Conservation (phyloP, 2,329 filamentous ascomycete species). For the Monilinia vaccinii-corymbosi region DNA sequence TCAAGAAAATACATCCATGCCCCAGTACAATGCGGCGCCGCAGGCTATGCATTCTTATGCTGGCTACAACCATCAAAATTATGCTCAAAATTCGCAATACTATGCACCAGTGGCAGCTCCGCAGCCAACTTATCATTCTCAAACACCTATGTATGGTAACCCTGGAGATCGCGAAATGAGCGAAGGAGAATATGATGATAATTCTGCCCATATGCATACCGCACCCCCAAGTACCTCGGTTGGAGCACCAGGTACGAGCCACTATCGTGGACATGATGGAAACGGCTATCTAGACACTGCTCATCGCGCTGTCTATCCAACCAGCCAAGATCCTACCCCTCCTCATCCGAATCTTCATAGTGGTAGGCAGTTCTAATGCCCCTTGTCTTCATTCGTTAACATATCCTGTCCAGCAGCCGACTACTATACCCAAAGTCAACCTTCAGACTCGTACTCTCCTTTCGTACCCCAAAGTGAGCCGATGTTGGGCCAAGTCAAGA, state of each 20-base stretch:
- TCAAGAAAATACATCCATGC: constrained; percentile 23
- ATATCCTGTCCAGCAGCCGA: not conserved
- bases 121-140: constrained; percentile 3
- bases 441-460: constrained; percentile 25
- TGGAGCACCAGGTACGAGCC: constrained; percentile 14
- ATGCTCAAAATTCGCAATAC: constrained; percentile 17
- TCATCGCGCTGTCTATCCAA: constrained; percentile 19
- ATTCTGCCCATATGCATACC: constrained; percentile 18
- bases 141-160: constrained; percentile 11
- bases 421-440: constrained; percentile 18
- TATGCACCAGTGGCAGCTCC: constrained; percentile 5
- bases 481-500: constrained; percentile 12
- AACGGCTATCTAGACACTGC: constrained; percentile 19
- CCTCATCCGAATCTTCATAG: constrained; percentile 12
- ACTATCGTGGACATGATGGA: constrained; percentile 27
- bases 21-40: constrained; percentile 15
- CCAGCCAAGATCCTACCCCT: constrained; percentile 15
- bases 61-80: constrained; percentile 14
- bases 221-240: constrained; percentile 10
- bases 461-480: constrained; percentile 16
- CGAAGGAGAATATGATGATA: constrained; percentile 54
- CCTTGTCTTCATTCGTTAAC: not conserved
- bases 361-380: constrained; percentile 14
- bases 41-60: constrained; percentile 18
- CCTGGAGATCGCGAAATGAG: constrained; percentile 70